These are phyloP conservation scores for Penicillium sumatraense DNA, from an alignment of 2,329 filamentous ascomycete species.

Conservation along the genomic window DNA sequence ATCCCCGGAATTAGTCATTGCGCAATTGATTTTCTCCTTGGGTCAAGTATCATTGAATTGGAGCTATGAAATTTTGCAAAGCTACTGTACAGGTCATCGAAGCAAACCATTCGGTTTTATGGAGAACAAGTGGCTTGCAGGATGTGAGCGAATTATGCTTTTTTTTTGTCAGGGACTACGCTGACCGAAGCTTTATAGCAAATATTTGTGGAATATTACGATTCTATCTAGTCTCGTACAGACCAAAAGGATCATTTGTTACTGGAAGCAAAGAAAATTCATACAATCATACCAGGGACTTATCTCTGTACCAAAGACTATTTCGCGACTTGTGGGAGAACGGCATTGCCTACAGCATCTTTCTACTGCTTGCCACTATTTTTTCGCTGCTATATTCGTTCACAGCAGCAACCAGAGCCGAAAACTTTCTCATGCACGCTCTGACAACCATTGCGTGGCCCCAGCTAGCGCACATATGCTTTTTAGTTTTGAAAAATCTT, in stretches of 20 bases:
- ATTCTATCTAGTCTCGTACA: constrained; percentile 29
- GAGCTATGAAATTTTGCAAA: constrained; percentile 26
- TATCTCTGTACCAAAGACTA: constrained; percentile 8
- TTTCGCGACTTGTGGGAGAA: constrained; percentile 22
- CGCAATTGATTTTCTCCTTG: constrained; percentile 20
- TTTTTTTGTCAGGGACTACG: neutral
- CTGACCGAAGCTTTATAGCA: constrained; percentile 14
- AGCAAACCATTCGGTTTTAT: constrained; percentile 30
- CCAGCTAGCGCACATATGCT: constrained; percentile 26
- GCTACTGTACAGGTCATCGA: constrained; percentile 24
- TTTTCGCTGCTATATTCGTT: constrained; percentile 7
- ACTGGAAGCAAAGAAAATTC: constrained; percentile 34
- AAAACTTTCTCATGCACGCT: neutral
- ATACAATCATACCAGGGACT: constrained; percentile 20
- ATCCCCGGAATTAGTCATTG: constrained; percentile 6
- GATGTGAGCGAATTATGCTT: constrained; percentile 19
- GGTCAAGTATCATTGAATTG: constrained; percentile 21
- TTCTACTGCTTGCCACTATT: constrained; percentile 15
- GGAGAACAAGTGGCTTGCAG: constrained; percentile 34
- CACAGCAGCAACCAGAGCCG: neutral
- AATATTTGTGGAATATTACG: constrained; percentile 26
- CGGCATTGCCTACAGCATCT: constrained; percentile 23
- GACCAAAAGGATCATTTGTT: constrained; percentile 35
- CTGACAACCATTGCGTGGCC: constrained; percentile 28
- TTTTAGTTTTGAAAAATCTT: constrained; percentile 20